Conservation (phyloP, 495 filamentous ascomycete species). For the Penicillium cataractarum region DNA sequence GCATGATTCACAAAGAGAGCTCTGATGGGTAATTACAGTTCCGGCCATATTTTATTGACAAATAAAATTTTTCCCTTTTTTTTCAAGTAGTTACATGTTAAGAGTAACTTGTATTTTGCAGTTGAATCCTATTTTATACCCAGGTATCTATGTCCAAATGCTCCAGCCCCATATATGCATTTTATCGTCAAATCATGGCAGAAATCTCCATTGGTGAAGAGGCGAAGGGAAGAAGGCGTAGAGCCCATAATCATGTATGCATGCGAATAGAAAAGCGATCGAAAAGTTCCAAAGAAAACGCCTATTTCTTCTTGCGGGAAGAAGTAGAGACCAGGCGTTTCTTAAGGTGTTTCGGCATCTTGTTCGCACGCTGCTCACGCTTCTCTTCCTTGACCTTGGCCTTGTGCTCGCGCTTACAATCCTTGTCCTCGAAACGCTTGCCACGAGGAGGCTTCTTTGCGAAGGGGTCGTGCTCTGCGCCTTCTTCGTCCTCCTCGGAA, state of each 20-base stretch:
- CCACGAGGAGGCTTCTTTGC: constrained; percentile 74
- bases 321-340: constrained; percentile 57
- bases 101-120: constrained; percentile 10
- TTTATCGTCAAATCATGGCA: constrained; percentile 38
- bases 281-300: not conserved
- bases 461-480: constrained; percentile 51
- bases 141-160: constrained; percentile 40
- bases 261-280: constrained; percentile 10
- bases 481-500: constrained; percentile 52
- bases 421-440: constrained; percentile 90
- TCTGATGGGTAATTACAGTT: constrained; percentile 42
- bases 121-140: constrained; percentile 19
- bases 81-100: not conserved
- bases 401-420: constrained; percentile 87
- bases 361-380: constrained; percentile 84
- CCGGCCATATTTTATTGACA: not conserved
- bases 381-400: constrained; percentile 91
- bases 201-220: constrained; percentile 15
- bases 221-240: constrained; percentile 15
- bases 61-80: not conserved
- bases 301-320: constrained; percentile 50
- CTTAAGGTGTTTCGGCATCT: constrained; percentile 95
- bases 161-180: constrained; percentile 38
- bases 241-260: constrained; percentile 21
- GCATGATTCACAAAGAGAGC: constrained; percentile 54